Percentiles rank a stretch among this genome's conserved stretches.
phyloP scores from a whole-genome alignment of 2,329 filamentous ascomycete genomes.

The Verticillium nubilum region DNA sequence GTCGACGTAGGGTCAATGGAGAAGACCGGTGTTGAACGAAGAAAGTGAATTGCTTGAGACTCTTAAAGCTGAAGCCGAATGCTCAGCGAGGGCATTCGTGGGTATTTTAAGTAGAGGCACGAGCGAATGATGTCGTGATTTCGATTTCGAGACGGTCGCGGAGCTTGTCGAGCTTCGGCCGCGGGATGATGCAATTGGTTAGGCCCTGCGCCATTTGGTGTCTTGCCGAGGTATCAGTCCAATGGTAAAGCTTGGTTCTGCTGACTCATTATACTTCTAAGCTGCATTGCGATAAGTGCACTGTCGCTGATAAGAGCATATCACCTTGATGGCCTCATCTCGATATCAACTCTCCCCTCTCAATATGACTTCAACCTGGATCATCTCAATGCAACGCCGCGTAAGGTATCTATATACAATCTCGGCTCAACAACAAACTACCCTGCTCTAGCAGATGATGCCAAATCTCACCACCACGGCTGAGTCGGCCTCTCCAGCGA shows the following conservation, averaged over 20 bases:
- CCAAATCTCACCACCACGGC: constrained; percentile 6
- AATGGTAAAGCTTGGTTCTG: neutral
- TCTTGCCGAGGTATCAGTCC: neutral
- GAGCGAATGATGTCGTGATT: neutral
- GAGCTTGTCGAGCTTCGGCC: constrained; percentile 2
- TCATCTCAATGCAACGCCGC: neutral
- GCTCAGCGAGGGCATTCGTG: neutral
- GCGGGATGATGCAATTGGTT: constrained; percentile 4
- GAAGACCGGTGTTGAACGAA: neutral
- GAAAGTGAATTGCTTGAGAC: neutral
- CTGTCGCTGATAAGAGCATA: neutral
- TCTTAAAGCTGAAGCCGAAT: neutral
- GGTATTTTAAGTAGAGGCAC: neutral
- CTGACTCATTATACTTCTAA: neutral
- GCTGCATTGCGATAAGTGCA: neutral
- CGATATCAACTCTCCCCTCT: neutral
- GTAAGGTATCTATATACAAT: neutral
- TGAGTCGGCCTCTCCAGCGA: constrained; percentile 5
- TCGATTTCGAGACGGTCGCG: neutral
- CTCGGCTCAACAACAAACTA: neutral
- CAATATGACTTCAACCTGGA: neutral
- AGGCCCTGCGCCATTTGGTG: neutral
- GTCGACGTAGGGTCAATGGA: no score
- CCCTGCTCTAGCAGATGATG: neutral
- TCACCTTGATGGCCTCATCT: neutral